Base-by-base conservation (phyloP, 2,329 filamentous ascomycete genomes). In the Gnomoniopsis smithogilvyi region DNA sequence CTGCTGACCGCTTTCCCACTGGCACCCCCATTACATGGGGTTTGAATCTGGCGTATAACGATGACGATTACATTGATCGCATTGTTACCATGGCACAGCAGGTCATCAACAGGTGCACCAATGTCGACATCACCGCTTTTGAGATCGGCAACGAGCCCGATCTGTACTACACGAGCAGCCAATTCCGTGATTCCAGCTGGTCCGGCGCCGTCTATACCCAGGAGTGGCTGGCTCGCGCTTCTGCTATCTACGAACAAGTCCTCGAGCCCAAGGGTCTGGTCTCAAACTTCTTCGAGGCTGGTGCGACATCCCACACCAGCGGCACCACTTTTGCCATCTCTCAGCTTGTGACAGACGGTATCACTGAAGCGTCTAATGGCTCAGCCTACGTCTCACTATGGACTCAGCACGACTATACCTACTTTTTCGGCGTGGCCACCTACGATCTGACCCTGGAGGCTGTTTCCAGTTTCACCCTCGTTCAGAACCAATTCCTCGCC, bases 321-420 rank as follows among this genome's bases (percentile, higher is more conserved):
- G 77, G 76, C 33, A 81, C 76, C 6, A 76, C 75, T n/a, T 81
- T 81, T 63, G 70, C 76, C 59, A 77, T 81, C 58, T 51, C 68
- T 4, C 68, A 76, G 58, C 68, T 81, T 46, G 67, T 73, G 34
- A 52, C 67, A 49, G 68, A 73, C 56, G 76, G 74, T 36, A 75
- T 80, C 59, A 69, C 70, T 48, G 36, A 63, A 24, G 50, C 56
- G 19, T 75, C 72, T 62, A 67, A 78, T 59, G 66, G 60, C 43
- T 54, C 51, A 2, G 33, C 74, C 48, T 62, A 62, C 26, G 48
- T 62, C 24, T n/a, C 56, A 17, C 70, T 69, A 30, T 81, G 78
- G 78, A 81, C 81, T 62, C 78, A 81, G 68, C 79, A 82, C 66
- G 76, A 81, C 66, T 82, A 81, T 68, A 80, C 77, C 65, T 80